Evolutionary conservation across 805 yeast species (phyloP).

Genomic region (Nakazawaea sp.): DNA sequence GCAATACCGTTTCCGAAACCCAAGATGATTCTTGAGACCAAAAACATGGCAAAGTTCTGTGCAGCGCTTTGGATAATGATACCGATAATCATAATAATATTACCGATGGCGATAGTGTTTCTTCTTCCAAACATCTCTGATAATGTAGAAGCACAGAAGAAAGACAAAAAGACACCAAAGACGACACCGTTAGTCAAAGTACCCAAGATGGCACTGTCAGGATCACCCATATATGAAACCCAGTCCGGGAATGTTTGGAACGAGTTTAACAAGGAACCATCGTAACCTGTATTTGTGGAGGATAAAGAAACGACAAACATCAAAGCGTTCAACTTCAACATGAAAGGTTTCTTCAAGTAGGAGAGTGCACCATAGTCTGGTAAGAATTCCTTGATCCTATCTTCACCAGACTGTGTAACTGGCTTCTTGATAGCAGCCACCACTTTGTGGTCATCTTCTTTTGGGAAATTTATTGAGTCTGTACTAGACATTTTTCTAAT

Average conservation of each 20-base stretch:
- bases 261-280: conserved; percentile 44
- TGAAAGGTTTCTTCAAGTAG: conserved; percentile 2
- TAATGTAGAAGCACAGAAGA: conserved; percentile 2
- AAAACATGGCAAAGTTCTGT: conserved; percentile 23
- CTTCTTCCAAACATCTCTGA: conserved; percentile 53
- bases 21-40: conserved; percentile 37
- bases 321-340: conserved; percentile 5
- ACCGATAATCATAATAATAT: conserved; percentile 46
- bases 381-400: conserved; percentile 7
- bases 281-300: conserved; percentile 34
- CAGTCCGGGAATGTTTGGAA: conserved; percentile 38
- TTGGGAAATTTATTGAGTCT: conserved; percentile 1
- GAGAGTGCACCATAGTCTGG: conserved; percentile 10
- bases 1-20: conserved; percentile 41
- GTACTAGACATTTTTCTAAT: conserved; percentile 2
- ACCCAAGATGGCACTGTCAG: conserved; percentile 32
- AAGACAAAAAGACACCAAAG: conserved; percentile 27
- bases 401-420: conserved; percentile 4
- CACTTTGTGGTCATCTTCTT: no score
- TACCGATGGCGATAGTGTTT: conserved; percentile 44
- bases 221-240: conserved; percentile 31
- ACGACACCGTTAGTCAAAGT: conserved; percentile 33
- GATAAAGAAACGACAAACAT: conserved; percentile 28
- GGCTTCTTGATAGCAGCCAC: no score
- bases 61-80: conserved; percentile 46